These are phyloP conservation scores for Globomyces sp. DNA, from an alignment of 371 early-diverging fungal species.

Conservation along the genomic window DNA sequence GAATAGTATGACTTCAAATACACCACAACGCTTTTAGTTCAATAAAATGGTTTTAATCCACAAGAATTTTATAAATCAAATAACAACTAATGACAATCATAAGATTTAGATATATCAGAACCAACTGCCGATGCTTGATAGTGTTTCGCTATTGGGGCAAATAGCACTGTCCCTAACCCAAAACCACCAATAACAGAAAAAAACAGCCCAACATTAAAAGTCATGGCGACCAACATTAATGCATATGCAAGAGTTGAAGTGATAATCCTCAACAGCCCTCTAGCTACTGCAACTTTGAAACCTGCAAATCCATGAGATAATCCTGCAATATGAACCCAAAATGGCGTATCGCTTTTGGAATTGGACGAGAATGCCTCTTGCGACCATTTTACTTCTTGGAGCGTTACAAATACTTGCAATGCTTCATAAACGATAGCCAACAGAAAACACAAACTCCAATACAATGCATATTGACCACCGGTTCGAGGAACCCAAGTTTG, in stretches of 20 bases:
- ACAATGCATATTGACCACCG: slow-evolving; percentile 28
- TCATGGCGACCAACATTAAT: slow-evolving; percentile 24
- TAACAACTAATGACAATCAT: too few species aligned
- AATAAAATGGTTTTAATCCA: too few species aligned
- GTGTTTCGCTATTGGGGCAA: slow-evolving; percentile 10
- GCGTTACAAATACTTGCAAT: slow-evolving; percentile 7
- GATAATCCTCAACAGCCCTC: neutral
- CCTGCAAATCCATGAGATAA: slow-evolving; percentile 1
- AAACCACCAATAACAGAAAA: slow-evolving; percentile 16
- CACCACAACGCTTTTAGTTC: too few species aligned
- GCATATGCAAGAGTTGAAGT: neutral
- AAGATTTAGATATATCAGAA: too few species aligned
- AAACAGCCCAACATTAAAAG: slow-evolving; percentile 22
- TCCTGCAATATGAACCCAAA: slow-evolving; percentile 7
- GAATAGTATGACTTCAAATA: slow-evolving; percentile 15
- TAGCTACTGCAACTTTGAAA: slow-evolving; percentile 3
- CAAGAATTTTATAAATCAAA: too few species aligned
- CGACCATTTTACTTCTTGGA: slow-evolving; percentile 16
- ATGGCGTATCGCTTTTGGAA: neutral
- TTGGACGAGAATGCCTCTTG: neutral
- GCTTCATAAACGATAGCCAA: slow-evolving; percentile 23
- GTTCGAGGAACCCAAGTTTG: slow-evolving; percentile 30
- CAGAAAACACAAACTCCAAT: slow-evolving; percentile 17
- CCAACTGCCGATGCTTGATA: neutral
- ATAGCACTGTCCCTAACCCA: slow-evolving; percentile 12